phyloP scores from a whole-genome alignment of 2,329 filamentous ascomycete genomes.

The Colletotrichum sp. region DNA sequence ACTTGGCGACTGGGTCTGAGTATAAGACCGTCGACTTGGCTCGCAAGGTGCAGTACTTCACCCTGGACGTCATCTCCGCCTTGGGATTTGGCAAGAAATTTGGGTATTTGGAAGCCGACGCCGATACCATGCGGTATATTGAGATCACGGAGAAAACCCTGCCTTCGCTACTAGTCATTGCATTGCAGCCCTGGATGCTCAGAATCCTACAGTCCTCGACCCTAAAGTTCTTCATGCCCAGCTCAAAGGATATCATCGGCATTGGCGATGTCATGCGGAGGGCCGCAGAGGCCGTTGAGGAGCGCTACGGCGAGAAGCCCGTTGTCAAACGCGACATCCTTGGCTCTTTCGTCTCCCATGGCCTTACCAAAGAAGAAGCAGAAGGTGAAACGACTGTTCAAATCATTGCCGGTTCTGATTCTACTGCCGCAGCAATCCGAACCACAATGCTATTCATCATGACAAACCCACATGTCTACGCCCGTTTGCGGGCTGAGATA shows the following conservation, averaged over 20 bases:
- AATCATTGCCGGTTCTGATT: conserved; percentile 60
- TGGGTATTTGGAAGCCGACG: conserved; percentile 49
- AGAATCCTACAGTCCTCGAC: conserved; percentile 41
- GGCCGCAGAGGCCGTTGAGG: conserved; percentile 28
- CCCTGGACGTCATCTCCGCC: conserved; percentile 58
- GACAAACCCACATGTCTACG: conserved; percentile 49
- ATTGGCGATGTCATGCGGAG: conserved; percentile 39
- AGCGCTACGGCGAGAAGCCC: conserved; percentile 31
- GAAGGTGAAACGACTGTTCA: conserved; percentile 44
- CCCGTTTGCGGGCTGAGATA: conserved; percentile 49
- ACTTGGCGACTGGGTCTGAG: conserved; percentile 32
- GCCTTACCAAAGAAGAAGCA: conserved; percentile 35
- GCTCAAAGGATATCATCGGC: conserved; percentile 26
- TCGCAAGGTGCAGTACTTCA: conserved; percentile 55
- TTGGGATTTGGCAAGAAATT: conserved; percentile 55
- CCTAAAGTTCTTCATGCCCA: conserved; percentile 41
- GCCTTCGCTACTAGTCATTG: conserved; percentile 46
- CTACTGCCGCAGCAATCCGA: conserved; percentile 59
- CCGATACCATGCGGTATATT: conserved; percentile 51
- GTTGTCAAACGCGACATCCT: conserved; percentile 36
- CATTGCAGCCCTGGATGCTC: conserved; percentile 46
- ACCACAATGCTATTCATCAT: conserved; percentile 57
- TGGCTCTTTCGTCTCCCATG: conserved; percentile 39
- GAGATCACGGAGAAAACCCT: conserved; percentile 43
- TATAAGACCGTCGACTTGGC: conserved; percentile 53